These are phyloP conservation scores for Lippia alba DNA, from an alignment of 305 asterid genomes.

Conservation along the genomic window DNA sequence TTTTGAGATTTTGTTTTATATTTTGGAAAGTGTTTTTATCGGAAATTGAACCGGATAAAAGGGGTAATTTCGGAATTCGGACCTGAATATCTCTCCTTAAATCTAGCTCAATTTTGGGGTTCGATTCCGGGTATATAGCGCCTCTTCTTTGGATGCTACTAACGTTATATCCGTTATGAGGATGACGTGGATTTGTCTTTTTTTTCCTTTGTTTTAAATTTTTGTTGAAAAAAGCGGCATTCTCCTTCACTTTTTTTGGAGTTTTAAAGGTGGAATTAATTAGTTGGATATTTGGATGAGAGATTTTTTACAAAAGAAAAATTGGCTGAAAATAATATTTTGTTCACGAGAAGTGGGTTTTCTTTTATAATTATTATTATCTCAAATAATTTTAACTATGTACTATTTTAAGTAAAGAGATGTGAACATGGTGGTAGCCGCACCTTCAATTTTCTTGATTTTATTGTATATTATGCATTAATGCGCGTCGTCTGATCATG, in stretches of 20 bases:
- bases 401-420: no score
- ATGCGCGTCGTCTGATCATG: no score
- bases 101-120: conserved; percentile 47
- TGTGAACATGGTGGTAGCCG: no score
- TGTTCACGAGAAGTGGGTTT: not conserved
- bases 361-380: no score
- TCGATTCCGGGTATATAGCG: conserved; percentile 45
- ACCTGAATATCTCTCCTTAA: conserved; percentile 58
- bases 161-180: conserved; percentile 32
- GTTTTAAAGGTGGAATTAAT: not conserved
- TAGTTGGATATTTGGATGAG: no score
- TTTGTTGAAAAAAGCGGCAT: not conserved
- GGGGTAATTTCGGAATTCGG: conserved; percentile 51
- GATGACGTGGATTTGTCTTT: conserved; percentile 14
- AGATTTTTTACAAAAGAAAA: no score
- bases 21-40: conserved; percentile 35
- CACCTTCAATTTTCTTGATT: no score
- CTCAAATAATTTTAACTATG: no score
- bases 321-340: not conserved
- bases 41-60: conserved; percentile 54
- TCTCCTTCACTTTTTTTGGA: not conserved
- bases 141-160: conserved; percentile 19
- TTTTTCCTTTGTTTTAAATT: not conserved
- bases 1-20: not conserved
- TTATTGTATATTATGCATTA: no score